Evolutionary conservation across 2,329 filamentous ascomycete species (phyloP).

Genomic region (Neonectria neomacrospora): DNA sequence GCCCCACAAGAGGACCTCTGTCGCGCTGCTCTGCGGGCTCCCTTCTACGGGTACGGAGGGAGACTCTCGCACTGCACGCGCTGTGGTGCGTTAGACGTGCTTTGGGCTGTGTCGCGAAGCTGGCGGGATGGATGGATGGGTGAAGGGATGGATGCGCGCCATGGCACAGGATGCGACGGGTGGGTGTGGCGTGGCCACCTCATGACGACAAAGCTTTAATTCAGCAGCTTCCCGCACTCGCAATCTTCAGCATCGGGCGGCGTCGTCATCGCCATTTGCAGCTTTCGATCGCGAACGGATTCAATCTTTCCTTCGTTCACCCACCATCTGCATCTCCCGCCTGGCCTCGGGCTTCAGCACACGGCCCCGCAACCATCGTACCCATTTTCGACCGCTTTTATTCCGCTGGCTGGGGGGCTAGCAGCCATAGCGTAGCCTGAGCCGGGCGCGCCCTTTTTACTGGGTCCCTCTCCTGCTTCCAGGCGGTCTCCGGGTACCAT

Average conservation of each 20-base stretch:
- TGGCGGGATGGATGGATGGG: background rate
- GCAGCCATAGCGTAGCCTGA: constrained; percentile 16
- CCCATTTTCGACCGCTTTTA: constrained; percentile 26
- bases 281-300: background rate
- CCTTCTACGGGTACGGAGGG: background rate
- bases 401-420: constrained; percentile 35
- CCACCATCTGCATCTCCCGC: background rate
- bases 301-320: background rate
- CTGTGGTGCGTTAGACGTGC: background rate
- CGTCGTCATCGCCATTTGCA: constrained; percentile 13
- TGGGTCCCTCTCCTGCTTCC: constrained; percentile 8
- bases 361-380: constrained; percentile 2
- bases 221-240: constrained; percentile 12
- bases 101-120: constrained; percentile 7
- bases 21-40: constrained; percentile 3
- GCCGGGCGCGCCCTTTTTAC: constrained; percentile 10
- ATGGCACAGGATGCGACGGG: constrained; percentile 1
- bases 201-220: constrained; percentile 11
- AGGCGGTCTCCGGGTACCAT: constrained; percentile 4
- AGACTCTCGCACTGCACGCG: background rate
- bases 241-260: background rate
- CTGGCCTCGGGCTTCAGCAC: background rate
- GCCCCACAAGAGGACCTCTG: constrained; percentile 17
- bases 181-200: constrained; percentile 23
- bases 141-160: background rate